A percentile compares a stretch with the other conserved stretches of the same genome.
These are phyloP conservation scores for Penicillium coffeae DNA, from an alignment of 495 filamentous ascomycete species.

Conservation along the genomic window DNA sequence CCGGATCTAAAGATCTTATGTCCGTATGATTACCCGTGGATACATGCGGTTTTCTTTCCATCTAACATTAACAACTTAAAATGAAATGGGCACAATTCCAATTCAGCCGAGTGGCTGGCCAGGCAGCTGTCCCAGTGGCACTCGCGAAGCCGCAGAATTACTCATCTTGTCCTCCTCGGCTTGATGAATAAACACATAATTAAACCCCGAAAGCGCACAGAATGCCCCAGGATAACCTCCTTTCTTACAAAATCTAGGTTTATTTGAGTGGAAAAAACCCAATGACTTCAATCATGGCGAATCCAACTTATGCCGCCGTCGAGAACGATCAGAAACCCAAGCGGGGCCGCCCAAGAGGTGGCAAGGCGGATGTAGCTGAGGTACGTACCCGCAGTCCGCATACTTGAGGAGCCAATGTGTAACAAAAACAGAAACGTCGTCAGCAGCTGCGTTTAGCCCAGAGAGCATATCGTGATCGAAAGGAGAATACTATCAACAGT, in stretches of 20 bases:
- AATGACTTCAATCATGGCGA: not conserved
- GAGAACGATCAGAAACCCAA: not conserved
- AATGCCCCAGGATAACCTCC: not conserved
- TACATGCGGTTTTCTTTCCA: no score
- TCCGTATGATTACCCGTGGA: no score
- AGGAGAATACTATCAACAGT: not conserved
- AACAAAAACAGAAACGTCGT: not conserved
- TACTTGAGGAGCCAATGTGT: not conserved
- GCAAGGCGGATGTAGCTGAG: not conserved
- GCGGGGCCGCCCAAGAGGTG: not conserved
- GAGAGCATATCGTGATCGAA: not conserved
- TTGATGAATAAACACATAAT: not conserved
- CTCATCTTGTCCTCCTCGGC: not conserved
- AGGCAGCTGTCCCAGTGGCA: no score
- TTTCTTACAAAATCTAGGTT: not conserved
- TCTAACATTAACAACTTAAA: no score
- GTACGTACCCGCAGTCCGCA: not conserved
- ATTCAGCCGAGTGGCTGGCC: no score
- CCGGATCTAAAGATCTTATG: no score
- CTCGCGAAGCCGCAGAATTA: no score
- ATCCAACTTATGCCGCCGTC: not conserved
- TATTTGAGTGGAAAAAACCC: not conserved
- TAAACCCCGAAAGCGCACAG: not conserved
- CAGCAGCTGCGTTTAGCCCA: not conserved
- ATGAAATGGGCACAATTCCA: no score